A percentile compares a stretch with the other conserved stretches of the same genome.
phyloP scores from a whole-genome alignment of 257 asterid genomes.

The Forsythia suspensa region DNA sequence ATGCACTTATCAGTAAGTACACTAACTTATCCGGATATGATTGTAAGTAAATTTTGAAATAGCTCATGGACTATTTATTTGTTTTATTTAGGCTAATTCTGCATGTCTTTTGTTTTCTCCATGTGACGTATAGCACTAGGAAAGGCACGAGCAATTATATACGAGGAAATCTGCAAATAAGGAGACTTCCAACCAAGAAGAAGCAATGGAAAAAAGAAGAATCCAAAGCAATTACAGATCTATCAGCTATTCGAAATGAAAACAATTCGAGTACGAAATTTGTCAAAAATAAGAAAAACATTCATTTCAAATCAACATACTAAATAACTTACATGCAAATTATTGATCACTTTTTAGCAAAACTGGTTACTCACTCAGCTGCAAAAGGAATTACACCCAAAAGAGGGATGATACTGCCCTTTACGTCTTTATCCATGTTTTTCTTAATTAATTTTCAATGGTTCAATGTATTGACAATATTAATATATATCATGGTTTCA shows the following conservation, averaged over 20 bases:
- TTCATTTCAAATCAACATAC: background rate
- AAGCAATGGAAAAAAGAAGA: background rate
- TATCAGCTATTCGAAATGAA: constrained; percentile 36
- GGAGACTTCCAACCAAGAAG: constrained; percentile 49
- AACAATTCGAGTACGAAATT: constrained; percentile 52
- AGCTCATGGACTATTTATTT: background rate
- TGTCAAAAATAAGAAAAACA: background rate
- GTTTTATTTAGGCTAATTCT: background rate
- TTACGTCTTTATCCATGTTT: constrained; percentile 61
- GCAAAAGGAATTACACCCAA: constrained; percentile 41
- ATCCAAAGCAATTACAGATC: constrained; percentile 45
- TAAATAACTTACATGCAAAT: background rate
- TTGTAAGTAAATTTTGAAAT: background rate
- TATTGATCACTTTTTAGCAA: constrained; percentile 28
- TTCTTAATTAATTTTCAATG: background rate
- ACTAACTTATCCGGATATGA: background rate
- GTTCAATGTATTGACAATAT: background rate
- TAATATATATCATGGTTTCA: background rate
- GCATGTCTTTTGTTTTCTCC: background rate
- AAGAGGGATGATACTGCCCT: constrained; percentile 80
- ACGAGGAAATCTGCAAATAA: constrained; percentile 75
- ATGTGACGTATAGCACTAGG: constrained; percentile 53
- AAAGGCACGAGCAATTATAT: constrained; percentile 78
- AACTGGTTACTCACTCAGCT: background rate
- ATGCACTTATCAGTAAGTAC: too few relatives aligned